phyloP scores from a whole-genome alignment of 495 filamentous ascomycete species.

The Penicillium macrosclerotiorum region DNA sequence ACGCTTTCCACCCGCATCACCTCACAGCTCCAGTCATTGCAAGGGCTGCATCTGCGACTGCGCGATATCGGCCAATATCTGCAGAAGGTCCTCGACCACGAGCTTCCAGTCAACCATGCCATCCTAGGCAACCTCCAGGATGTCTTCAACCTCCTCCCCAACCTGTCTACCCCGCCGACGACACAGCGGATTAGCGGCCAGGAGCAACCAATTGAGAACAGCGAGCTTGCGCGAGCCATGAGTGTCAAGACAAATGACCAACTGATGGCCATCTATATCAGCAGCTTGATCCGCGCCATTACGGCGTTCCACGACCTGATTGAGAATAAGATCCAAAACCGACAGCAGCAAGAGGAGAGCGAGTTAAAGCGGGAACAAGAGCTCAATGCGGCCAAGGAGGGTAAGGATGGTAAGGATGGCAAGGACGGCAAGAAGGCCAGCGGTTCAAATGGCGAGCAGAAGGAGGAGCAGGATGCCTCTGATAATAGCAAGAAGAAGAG shows the following conservation, averaged over 20 bases:
- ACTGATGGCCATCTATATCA: conserved; percentile 95
- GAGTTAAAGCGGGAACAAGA: conserved; percentile 76
- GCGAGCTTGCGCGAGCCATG: conserved; percentile 90
- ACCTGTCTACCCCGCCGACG: conserved; percentile 80
- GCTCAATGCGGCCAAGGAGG: conserved; percentile 53
- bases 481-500: conserved; percentile 61
- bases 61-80: conserved; percentile 95
- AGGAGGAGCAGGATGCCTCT: conserved; percentile 64
- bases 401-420: conserved; percentile 64
- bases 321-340: conserved; percentile 99
- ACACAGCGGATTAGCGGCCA: conserved; percentile 47
- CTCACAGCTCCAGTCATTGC: conserved; percentile 93
- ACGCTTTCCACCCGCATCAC: conserved; percentile 98
- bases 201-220: conserved; percentile 56
- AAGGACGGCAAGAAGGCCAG: conserved; percentile 65
- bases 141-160: conserved; percentile 97
- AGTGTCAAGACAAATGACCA: conserved; percentile 99
- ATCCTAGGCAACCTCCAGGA: conserved; percentile 98
- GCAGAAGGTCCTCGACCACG: conserved; percentile 88
- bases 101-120: conserved; percentile 94
- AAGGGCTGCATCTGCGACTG: conserved; percentile 91
- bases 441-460: conserved; percentile 59
- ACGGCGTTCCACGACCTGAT: conserved; percentile 99
- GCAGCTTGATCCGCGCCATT: conserved; percentile 93
- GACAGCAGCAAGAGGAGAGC: conserved; percentile 94